Evolutionary conservation across 2,329 filamentous ascomycete species (phyloP).

Genomic region (Cladosporium halotolerans): DNA sequence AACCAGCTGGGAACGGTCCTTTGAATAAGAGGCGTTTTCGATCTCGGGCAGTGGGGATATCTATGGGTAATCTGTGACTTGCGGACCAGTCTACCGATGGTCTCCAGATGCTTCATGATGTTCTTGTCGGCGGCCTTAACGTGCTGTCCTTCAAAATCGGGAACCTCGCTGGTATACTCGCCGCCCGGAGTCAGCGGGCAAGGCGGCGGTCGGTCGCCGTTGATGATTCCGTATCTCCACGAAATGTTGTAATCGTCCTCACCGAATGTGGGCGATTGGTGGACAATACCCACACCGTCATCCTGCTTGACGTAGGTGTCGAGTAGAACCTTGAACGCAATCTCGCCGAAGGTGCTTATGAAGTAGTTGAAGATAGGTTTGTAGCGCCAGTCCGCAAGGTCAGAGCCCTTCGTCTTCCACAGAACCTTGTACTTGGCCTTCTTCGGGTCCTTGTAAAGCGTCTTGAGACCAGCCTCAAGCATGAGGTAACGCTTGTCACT

Average conservation of each 20-base stretch:
- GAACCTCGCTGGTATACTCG: conserved; percentile 68
- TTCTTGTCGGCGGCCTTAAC: conserved; percentile 89
- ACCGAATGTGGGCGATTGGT: conserved; percentile 89
- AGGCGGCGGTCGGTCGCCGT: conserved; percentile 69
- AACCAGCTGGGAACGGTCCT: conserved; percentile 92
- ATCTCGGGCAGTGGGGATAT: conserved; percentile 89
- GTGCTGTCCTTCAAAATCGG: conserved; percentile 77
- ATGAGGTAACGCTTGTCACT: conserved; percentile 80
- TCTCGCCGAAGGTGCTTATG: conserved; percentile 78
- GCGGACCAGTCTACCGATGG: conserved; percentile 67
- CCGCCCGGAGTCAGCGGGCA: conserved; percentile 86
- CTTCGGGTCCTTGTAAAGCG: conserved; percentile 89
- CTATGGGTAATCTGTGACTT: conserved; percentile 86
- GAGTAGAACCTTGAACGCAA: conserved; percentile 74
- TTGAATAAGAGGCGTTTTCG: conserved; percentile 92
- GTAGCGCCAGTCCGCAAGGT: conserved; percentile 85
- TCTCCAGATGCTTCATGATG: conserved; percentile 85
- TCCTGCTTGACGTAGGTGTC: conserved; percentile 83
- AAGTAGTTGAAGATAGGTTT: conserved; percentile 86
- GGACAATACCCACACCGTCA: conserved; percentile 88
- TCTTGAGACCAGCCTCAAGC: conserved; percentile 71
- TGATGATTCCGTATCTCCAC: conserved; percentile 69
- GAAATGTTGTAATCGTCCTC: conserved; percentile 92
- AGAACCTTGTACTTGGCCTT: conserved; percentile 87
- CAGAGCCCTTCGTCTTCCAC: conserved; percentile 66